Base-by-base conservation (phyloP, 2,329 filamentous ascomycete genomes). In the Monilinia fructicola region DNA sequence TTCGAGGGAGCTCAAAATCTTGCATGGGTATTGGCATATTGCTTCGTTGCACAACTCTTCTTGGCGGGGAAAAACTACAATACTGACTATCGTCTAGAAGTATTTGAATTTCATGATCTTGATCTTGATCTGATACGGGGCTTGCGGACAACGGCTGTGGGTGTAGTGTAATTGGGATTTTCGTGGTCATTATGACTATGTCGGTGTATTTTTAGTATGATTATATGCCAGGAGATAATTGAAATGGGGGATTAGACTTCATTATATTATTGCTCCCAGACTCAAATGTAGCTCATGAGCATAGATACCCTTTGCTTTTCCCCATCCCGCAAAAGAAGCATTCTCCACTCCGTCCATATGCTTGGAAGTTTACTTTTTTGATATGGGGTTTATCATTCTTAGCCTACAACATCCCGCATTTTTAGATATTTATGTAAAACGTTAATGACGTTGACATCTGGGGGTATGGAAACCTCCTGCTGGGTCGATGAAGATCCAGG, bases 1-100 rank as follows among this genome's bases (percentile, higher is more conserved):
- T 10, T 28, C 14, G 35, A 3, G 44, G 28, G 44, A 38, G 48
- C 35, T 50, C 56, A n/a, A 60, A 60, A 1, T 50, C 28, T 60
- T 60, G 56, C 28, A 60, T 50, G 4, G 28, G 21, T 16, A 60
- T 60, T 35, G 56, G 56, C 28, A 46, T 46, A 38, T 16, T 38
- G 28, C 31, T 48, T 60, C 28, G 56, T 18, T 48, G 56, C 3
- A 60, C 42, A 35, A 16, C 56, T 60, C 42, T n/a, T 23, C 56
- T 48, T 38, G 42, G 44, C 50, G 56, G 42, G 35, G 28, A 21
- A 4, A 60, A 23, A 26, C 26, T 60, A 18, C 42, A 42, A 48
- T 48, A 60, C 35, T 42, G 56, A 48, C 42, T 60, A 31, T 60
- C 56, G 28, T 60, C 28, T 18, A 50, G 26, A 50, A 28, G 42